Evolutionary conservation across 2,329 filamentous ascomycete genomes (phyloP).

Genomic region (Ascocoryne sarcoides): DNA sequence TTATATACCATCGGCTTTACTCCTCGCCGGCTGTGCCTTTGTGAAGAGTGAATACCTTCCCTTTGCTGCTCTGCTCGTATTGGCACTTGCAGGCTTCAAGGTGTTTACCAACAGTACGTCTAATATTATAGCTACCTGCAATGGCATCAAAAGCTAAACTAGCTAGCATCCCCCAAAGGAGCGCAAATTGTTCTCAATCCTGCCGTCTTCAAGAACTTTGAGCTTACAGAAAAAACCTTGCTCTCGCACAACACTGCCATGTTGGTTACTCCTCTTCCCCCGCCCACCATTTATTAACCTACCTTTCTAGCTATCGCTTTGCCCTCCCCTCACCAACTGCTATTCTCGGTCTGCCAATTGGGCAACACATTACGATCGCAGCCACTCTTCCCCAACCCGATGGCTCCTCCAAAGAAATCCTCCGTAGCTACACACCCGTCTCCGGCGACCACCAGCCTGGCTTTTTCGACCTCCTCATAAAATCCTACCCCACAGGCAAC

Average conservation of each 20-base stretch:
- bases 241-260: conserved; percentile 98
- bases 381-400: conserved; percentile 59
- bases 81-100: conserved; percentile 61
- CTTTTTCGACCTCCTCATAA: conserved; percentile 94
- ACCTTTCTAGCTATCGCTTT: conserved; percentile 72
- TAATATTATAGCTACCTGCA: not conserved
- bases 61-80: conserved; percentile 59
- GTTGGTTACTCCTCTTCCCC: conserved; percentile 35
- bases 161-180: conserved; percentile 41
- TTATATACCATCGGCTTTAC: conserved; percentile 72
- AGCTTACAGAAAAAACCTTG: conserved; percentile 87
- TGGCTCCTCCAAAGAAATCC: conserved; percentile 71
- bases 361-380: conserved; percentile 96
- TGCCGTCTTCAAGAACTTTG: conserved; percentile 80
- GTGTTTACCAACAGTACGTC: conserved; percentile 61
- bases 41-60: conserved; percentile 70
- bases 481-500: conserved; percentile 95
- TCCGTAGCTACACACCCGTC: conserved; percentile 88
- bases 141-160: conserved; percentile 3
- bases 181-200: conserved; percentile 79
- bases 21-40: conserved; percentile 68
- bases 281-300: conserved; percentile 9
- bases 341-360: conserved; percentile 93
- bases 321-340: conserved; percentile 66
- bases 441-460: conserved; percentile 83